phyloP scores from a whole-genome alignment of 2,329 filamentous ascomycete species.

The Sclerotinia borealis region DNA sequence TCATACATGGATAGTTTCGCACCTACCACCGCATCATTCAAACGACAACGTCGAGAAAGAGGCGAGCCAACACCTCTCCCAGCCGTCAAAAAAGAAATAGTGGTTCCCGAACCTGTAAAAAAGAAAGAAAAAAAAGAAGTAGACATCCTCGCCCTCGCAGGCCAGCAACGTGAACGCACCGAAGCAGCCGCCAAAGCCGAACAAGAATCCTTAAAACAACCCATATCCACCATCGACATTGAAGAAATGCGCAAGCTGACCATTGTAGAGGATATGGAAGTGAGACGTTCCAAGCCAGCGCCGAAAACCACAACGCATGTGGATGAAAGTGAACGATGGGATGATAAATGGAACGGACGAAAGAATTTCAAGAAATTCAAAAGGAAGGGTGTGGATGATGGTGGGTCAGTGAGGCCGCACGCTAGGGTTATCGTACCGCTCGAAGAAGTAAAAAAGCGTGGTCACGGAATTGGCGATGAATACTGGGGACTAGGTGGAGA shows the following conservation, averaged over 20 bases:
- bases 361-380: constrained; percentile 94
- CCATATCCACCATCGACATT: constrained; percentile 62
- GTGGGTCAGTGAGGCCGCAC: constrained; percentile 30
- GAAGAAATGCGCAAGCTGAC: constrained; percentile 67
- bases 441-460: constrained; percentile 53
- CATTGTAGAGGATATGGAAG: constrained; percentile 69
- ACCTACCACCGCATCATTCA: constrained; percentile 65
- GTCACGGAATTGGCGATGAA: constrained; percentile 52
- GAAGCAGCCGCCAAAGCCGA: constrained; percentile 56
- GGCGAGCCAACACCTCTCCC: constrained; percentile 23
- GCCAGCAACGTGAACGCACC: constrained; percentile 52
- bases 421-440: constrained; percentile 49
- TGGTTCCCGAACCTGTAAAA: constrained; percentile 22
- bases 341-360: constrained; percentile 84
- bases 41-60: constrained; percentile 55
- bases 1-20: constrained; percentile 64
- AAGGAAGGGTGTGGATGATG: constrained; percentile 46
- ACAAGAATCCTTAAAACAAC: constrained; percentile 46
- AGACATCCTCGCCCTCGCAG: constrained; percentile 58
- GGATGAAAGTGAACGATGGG: constrained; percentile 61
- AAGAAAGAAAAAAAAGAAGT: constrained; percentile 48
- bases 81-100: constrained; percentile 16
- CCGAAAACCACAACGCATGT: constrained; percentile 29
- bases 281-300: constrained; percentile 40
- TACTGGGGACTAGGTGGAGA: constrained; percentile 44